phyloP scores from a whole-genome alignment of 1,284 basidiomycete genomes.

The Tilletia caries region DNA sequence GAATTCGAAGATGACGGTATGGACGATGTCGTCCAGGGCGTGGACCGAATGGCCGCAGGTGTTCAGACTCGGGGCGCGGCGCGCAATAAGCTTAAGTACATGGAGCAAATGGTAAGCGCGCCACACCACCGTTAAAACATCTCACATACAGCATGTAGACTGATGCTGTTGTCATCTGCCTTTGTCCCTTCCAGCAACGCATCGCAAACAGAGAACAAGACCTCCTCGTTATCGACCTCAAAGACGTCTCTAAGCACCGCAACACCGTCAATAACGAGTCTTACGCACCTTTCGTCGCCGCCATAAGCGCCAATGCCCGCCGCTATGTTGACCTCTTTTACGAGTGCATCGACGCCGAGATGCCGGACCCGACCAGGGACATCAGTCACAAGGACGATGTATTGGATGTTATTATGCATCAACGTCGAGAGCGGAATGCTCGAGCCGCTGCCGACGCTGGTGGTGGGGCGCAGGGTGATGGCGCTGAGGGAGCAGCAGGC shows the following conservation, averaged over 20 bases:
- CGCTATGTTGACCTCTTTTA: slow-evolving; percentile 87
- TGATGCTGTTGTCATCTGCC: too few relatives aligned
- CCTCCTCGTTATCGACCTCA: slow-evolving; percentile 74
- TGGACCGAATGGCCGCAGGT: neutral
- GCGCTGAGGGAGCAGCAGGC: slow-evolving; percentile 42
- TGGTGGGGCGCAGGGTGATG: slow-evolving; percentile 46
- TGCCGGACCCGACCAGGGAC: slow-evolving; percentile 77
- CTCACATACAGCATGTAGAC: neutral
- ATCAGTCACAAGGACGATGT: slow-evolving; percentile 65
- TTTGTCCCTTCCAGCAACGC: slow-evolving; percentile 66
- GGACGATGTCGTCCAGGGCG: slow-evolving; percentile 16
- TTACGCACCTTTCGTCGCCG: slow-evolving; percentile 15
- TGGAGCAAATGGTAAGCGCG: slow-evolving; percentile 73
- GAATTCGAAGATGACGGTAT: slow-evolving; percentile 23
- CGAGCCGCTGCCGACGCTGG: slow-evolving; percentile 64
- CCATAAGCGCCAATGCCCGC: slow-evolving; percentile 76
- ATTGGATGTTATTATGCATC: slow-evolving; percentile 61
- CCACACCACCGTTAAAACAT: neutral
- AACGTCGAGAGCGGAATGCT: slow-evolving; percentile 81
- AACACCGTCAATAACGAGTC: neutral
- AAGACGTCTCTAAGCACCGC: slow-evolving; percentile 69
- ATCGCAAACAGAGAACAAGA: slow-evolving; percentile 90
- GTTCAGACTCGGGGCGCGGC: slow-evolving; percentile 8
- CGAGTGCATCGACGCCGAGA: slow-evolving; percentile 72
- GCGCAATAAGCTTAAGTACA: slow-evolving; percentile 67